Base-by-base conservation (phyloP, 805 yeast species). In the Monosporozyma unispora region DNA sequence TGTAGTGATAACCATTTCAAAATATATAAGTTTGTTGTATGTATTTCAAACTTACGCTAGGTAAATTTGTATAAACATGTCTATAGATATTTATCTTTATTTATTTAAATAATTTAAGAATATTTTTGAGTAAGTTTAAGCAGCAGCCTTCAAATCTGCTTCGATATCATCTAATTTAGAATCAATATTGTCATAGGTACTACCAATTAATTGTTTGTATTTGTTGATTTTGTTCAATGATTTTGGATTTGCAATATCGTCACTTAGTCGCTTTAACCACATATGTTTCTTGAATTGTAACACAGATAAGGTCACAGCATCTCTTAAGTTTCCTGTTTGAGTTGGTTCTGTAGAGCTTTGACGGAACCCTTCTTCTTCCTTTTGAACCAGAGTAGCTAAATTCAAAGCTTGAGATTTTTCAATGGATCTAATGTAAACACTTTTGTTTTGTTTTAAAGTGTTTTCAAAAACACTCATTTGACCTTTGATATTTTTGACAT, bases 141-240 rank as follows among this genome's bases (percentile, higher is more conserved):
- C 31, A 27, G 37, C 44, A 4, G 48, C n/a, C 81, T 76, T 50
- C 7, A 71, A 51, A 46, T 70, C 75, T 22, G 64, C 60, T 51
- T 72, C 88, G 44, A 91, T 86, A 19, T 91, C 96, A 56, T 86
- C 91, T 47, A 91, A 72, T 52, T 89, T 73, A 25, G 86, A 83
- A 56, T 84, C 87, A 52, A 93, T 81, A 52, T 84, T 93, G 51
- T 87, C 95, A 28, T 82, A 74, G 47, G 81, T 78, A 47, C 88
- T 74, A 2, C 87, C 95, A 63, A 91, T 81, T 53, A 91, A 72
- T 60, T 81, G 81, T 53, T 95, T 75, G 70, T 91, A 84, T 63
- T 87, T 88, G 57, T 78, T 77, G 79, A 87, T 83, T 64, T 81
- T 84, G 27, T 70, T 70, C 14, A 74, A 70, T 3, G 60, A 46